phyloP scores from a whole-genome alignment of 441 rosid species.

The Rhodomyrtus psidioides region DNA sequence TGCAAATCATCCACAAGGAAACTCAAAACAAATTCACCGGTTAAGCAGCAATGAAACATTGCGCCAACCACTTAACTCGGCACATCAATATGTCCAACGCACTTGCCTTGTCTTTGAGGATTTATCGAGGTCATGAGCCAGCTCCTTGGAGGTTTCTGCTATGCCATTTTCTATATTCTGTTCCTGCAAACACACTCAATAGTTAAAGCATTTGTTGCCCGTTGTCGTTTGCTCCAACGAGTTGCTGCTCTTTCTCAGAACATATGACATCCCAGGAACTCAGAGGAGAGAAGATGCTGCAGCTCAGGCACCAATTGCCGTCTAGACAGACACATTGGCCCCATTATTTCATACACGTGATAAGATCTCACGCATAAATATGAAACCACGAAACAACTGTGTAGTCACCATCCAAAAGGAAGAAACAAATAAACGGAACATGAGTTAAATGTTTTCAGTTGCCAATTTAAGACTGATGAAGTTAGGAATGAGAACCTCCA shows the following conservation, averaged over 20 bases:
- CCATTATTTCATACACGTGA: background rate
- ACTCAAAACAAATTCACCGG: background rate
- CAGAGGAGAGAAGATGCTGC: background rate
- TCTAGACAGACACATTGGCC: background rate
- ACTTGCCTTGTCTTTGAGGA: conserved; percentile 40
- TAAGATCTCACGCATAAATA: background rate
- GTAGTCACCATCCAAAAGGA: background rate
- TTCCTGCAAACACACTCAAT: conserved; percentile 17
- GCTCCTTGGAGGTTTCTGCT: conserved; percentile 11
- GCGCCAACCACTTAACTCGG: background rate
- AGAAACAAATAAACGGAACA: background rate
- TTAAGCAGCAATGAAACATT: background rate
- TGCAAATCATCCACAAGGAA: background rate
- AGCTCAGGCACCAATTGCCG: background rate
- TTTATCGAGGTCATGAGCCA: conserved; percentile 15
- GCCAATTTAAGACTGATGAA: background rate
- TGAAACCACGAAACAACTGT: background rate
- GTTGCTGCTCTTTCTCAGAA: background rate
- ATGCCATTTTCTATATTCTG: conserved; percentile 9
- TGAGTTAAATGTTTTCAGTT: background rate
- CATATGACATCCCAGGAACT: background rate
- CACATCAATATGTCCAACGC: background rate
- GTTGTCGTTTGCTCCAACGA: background rate
- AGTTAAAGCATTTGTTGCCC: background rate
- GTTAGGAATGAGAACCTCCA: background rate